Base-by-base conservation (phyloP, 768 basidiomycete species). In the Lactarius evosmus region DNA sequence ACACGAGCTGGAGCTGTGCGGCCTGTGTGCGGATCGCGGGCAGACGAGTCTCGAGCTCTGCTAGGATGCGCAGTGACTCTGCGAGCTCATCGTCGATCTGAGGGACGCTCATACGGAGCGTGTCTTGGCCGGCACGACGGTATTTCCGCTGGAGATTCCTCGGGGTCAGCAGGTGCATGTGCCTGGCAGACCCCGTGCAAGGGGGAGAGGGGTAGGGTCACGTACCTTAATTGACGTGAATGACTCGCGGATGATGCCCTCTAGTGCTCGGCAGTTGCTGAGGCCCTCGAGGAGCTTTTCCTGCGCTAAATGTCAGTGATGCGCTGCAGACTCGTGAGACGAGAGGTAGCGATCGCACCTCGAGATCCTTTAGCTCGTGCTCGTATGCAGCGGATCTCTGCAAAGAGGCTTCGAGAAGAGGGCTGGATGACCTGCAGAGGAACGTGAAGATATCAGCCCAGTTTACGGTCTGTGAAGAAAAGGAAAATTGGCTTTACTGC, bases 221-320 rank as follows among this genome's bases (percentile, higher is more conserved):
- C 80, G 61, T 36, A 87, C 90, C 70, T 86, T 82, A 34, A 91
- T 77, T 54, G 80, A 80, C 66, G 75, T 78, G 59, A 84, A 81
- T 4, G 87, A 82, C 58, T 88, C 88, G 66, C 85, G 84, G 36
- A 91, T 78, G 29, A 85, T 80, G 65, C 82, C 81, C 67, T 91
- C 87, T 65, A 91, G 85, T 19, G 86, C 85, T 59, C 87, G 78
- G 60, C 89, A 90, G 70, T 91, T 91, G 69, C 85, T 85, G 60
- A 91, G 76, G 70, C 85, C 83, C 68, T 89, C 85, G 44, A 85
- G 80, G 27, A 92, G 80, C 71, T 82, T 84, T 57, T 79, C 79
- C 89, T 91, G 69, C 1, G 56, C 53, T 33, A 32, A 12, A 11
- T 17, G 44, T 60, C 32, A 66, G 58, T 6, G 8, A 22, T 1